Base-by-base conservation (phyloP, 192 early-diverging fungal genomes). In the Gaertneriomyces semiglobifer region DNA sequence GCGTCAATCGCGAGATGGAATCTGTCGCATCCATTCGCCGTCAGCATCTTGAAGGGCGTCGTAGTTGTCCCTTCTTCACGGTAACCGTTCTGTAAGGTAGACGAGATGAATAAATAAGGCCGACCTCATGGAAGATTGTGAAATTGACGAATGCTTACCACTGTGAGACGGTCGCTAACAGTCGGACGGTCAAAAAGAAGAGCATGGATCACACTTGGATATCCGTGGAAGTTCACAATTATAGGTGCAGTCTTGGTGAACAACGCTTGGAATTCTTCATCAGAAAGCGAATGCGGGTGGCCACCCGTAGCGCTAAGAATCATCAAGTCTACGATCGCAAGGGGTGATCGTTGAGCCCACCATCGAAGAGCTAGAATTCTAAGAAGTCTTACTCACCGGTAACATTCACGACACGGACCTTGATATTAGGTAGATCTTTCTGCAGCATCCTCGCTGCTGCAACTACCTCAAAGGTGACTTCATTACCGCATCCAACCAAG, bases 141-240 rank as follows among this genome's bases (percentile, higher is more conserved):
- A 60, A 8, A n/a, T 20, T 20, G 18, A 9, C 18, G 14, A 16
- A 11, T 73, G 45, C 63, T 10, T 73, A 75, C 74, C 53, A 77
- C 71, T 33, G 9, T 44, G 6, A 72, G 20, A 2, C 75, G 59
- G 53, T 60, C 59, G 9, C 63, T 55, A 38, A 72, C 20, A 18
- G 19, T 50, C 7, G 40, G 48, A 5, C 75, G 60, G 50, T 79
- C 77, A 62, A 65, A 79, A 4, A 70, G 19, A 4, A 79, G 44
- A 12, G 51, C 56, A 38, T 67, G 73, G 42, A 79, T 63, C 1
- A 77, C 76, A 39, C 64, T 68, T 7, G 73, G 77, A 55, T 78
- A 79, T 1, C 77, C 77, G 54, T 79, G 77, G 63, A 79, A 79
- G 61, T 79, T 79, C 55, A 79, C 74, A 39, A 79, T 65, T 20